Base-by-base conservation (phyloP, 345 rosid species). In the Populus ilicifolia region DNA sequence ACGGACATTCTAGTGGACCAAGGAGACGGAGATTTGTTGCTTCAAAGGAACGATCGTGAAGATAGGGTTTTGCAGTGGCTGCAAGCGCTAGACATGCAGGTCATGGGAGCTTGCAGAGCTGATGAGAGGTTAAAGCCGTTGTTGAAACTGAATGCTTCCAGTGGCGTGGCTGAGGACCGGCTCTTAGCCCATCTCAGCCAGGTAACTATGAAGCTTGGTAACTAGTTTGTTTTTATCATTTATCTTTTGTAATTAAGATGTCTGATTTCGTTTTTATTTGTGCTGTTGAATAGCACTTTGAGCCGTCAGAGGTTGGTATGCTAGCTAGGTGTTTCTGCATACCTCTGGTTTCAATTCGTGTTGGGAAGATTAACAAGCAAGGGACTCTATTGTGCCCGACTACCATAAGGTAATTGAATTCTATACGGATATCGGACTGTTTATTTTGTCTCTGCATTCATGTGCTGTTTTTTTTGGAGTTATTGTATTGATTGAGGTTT, bases 121-220 rank as follows among this genome's bases (percentile, higher is more conserved):
- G 98, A 96, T 20, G 99, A 96, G 90, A 89, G 99, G 78, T 79
- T 96, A 82, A 96, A 90, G 86, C 99, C 99, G 18, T 78, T 96
- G 88, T 80, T 94, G 87, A 96, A 94, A 88, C 67, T 85, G 4
- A 94, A 83, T 48, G 90, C 85, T 33, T 85, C 96, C 1, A 84
- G 84, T 54, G 93, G 95, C 3, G 80, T 86, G 62, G 95, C 91
- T 0, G 97, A 94, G 79, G 99, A 94, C 82, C 88, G 88, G 50
- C 85, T 96, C 78, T 79, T 94, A 70, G 89, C 93, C 1, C 97
- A 92, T 83, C 87, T 96, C 67, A 96, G 90, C 78, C 94, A 89
- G 98, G 99, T 96, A 78, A 23, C 27, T 52, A 9, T n/a, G 33
- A 4, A 25, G 63, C 76, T 75, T 75, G 20, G 6, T 16, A 30